Base-by-base conservation (phyloP, 306 rosid species). In the Trifolium fragiferum region DNA sequence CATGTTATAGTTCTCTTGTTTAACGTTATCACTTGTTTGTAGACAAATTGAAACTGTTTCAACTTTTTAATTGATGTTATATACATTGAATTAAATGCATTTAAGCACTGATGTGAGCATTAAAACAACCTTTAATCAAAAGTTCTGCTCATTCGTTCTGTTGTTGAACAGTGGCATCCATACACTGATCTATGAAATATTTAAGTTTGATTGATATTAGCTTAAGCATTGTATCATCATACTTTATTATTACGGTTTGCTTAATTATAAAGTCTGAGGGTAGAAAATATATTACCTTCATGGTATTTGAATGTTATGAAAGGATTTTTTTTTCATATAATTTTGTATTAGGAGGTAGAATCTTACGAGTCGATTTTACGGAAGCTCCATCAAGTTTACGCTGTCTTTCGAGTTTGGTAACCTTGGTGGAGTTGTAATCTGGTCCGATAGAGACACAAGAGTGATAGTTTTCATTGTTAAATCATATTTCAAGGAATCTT, bases 11-110 rank as follows among this genome's bases (percentile, higher is more conserved):
- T 61, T 1, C 55, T 78, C 43, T 25, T 38, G 2, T 7, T 14
- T 21, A 43, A 46, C 30, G 16, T 58, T 73, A 25, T 51, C 38
- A 40, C 33, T 64, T 27, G 49, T 12, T 66, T 40, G 66, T 59
- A 50, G 70, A 6, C 66, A 33, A 70, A 25, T 30, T 43, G 55
- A 73, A 68, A 61, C 54, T 21, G 33, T 74, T 63, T 68, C 43
- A n/a, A 44, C 15, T 4, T 19, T 60, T 43, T 54, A 21, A 19
- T 68, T 47, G 51, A 47, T 49, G 14, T 2, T 18, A 33, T 66
- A 33, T 68, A 63, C 40, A 38, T 35, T 13, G 9, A 40, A n/a
- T n/a, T n/a, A n/a, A n/a, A n/a, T n/a, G n/a, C n/a, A n/a, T n/a
- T n/a, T n/a, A n/a, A n/a, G n/a, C n/a, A n/a, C n/a, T n/a, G n/a